Conservation (phyloP, 768 basidiomycete genomes). For the Naematelia encephala region DNA sequence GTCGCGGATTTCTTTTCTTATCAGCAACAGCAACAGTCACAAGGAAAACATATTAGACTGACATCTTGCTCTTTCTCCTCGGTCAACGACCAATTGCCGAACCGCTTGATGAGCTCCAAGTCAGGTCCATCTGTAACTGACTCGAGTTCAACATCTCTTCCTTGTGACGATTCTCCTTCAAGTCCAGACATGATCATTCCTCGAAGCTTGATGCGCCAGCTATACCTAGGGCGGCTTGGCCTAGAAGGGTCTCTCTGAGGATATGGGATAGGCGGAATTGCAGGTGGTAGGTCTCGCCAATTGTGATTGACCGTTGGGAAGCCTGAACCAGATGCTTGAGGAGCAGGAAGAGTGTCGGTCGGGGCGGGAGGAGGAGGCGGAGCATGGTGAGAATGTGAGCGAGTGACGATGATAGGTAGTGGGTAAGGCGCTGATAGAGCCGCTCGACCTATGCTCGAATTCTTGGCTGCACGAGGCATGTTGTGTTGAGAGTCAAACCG, state of each 20-base stretch:
- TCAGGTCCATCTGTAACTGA: neutral
- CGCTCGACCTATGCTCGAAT: conserved; percentile 18
- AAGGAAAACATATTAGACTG: neutral
- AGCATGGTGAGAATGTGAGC: conserved; percentile 1
- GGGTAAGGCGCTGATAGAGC: conserved; percentile 37
- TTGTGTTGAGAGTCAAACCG: neutral
- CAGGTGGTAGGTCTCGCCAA: neutral
- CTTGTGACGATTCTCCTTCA: neutral
- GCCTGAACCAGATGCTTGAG: neutral
- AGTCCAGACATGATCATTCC: neutral
- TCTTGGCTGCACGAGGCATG: conserved; percentile 17
- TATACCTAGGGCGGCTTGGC: neutral
- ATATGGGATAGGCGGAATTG: conserved; percentile 7
- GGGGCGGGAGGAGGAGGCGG: conserved; percentile 10
- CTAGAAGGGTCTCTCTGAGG: neutral
- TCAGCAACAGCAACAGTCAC: neutral
- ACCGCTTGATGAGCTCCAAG: neutral
- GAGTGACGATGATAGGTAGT: conserved; percentile 24
- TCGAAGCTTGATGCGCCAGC: neutral
- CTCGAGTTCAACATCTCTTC: conserved; percentile 3
- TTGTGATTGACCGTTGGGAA: conserved; percentile 3
- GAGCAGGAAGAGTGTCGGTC: neutral
- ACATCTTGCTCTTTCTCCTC: neutral
- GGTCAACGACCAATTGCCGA: neutral
- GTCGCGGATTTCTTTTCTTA: neutral